These are phyloP conservation scores for Alectoria sarmentosa DNA, from an alignment of 495 filamentous ascomycete genomes.

Conservation along the genomic window DNA sequence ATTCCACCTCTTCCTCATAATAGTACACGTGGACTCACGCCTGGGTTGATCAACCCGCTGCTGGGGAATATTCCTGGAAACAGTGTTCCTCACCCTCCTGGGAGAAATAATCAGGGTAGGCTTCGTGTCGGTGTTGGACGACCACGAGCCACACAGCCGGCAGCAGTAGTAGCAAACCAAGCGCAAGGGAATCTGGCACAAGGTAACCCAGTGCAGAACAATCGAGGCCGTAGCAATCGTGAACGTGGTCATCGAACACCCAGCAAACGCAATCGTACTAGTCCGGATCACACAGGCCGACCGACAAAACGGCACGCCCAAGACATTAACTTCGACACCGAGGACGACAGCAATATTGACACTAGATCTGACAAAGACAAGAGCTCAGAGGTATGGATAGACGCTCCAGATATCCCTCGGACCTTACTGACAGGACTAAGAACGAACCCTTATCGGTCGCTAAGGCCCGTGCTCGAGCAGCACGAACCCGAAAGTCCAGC, in stretches of 20 bases:
- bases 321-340: neutral
- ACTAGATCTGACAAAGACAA: neutral
- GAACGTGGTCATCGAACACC: neutral
- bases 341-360: neutral
- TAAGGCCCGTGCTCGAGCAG: neutral
- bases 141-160: neutral
- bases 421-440: neutral
- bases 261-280: neutral
- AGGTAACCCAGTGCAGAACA: neutral
- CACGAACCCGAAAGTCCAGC: neutral
- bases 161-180: neutral
- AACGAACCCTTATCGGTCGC: neutral
- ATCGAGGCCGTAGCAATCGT: neutral
- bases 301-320: neutral
- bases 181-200: neutral
- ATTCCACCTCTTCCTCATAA: slow-evolving; percentile 15
- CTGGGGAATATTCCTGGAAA: slow-evolving; percentile 2
- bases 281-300: neutral
- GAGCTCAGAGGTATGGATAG: neutral
- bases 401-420: neutral
- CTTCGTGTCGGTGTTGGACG: neutral
- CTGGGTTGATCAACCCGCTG: slow-evolving; percentile 27
- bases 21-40: slow-evolving; percentile 30
- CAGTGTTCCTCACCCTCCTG: neutral
- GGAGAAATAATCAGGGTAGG: neutral